phyloP scores from a whole-genome alignment of 2,329 filamentous ascomycete genomes.

The Calonectria honghensis region DNA sequence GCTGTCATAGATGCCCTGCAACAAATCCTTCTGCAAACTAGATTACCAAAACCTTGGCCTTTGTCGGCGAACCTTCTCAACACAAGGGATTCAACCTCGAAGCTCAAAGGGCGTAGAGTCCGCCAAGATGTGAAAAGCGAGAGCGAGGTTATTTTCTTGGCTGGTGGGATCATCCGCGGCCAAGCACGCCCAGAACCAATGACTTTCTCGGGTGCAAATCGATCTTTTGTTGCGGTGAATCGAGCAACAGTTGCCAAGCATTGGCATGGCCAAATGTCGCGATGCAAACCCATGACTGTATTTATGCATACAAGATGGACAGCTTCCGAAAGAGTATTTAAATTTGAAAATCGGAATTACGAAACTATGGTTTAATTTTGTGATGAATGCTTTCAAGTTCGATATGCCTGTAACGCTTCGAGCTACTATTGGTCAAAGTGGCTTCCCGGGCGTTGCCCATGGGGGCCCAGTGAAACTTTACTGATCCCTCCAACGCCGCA shows the following conservation, averaged over 20 bases:
- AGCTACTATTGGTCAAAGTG: neutral
- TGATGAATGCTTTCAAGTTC: neutral
- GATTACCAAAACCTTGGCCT: neutral
- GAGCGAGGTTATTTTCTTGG: neutral
- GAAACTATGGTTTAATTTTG: neutral
- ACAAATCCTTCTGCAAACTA: neutral
- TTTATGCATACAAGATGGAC: neutral
- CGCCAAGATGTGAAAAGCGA: neutral
- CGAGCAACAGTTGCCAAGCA: neutral
- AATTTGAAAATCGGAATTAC: neutral
- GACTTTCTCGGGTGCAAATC: neutral
- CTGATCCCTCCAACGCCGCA: conserved; percentile 2
- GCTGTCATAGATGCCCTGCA: neutral
- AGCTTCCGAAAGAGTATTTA: neutral
- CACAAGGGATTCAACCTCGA: neutral
- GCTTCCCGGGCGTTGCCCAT: neutral
- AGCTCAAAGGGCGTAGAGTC: neutral
- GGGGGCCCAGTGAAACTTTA: conserved; percentile 12
- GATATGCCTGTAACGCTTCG: neutral
- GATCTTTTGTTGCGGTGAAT: neutral
- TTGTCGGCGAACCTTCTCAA: neutral
- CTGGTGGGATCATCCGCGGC: neutral
- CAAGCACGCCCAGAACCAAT: neutral
- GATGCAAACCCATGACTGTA: neutral
- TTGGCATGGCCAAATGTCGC: too few species aligned